A percentile compares a stretch with the other conserved stretches of the same genome.
These are phyloP conservation scores for Mycena olivaceomarginata DNA, from an alignment of 768 basidiomycete genomes.

Conservation along the genomic window DNA sequence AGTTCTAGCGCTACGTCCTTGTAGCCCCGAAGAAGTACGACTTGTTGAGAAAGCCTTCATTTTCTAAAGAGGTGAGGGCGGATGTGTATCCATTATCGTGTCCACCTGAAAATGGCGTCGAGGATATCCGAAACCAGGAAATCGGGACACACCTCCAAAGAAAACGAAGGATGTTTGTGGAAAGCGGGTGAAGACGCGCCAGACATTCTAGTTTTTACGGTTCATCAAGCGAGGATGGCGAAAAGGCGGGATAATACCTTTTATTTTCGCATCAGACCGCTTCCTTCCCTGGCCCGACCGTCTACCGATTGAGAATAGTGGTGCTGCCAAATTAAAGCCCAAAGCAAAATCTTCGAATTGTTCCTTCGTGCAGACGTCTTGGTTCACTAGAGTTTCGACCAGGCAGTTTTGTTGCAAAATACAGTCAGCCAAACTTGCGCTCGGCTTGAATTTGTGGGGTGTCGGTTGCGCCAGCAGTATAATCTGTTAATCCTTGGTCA, in stretches of 20 bases:
- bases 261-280: slow-evolving; percentile 73
- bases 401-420: slow-evolving; percentile 65
- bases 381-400: slow-evolving; percentile 57
- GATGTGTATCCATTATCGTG: slow-evolving; percentile 73
- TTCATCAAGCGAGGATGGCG: slow-evolving; percentile 38
- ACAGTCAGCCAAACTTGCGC: slow-evolving; percentile 60
- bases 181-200: slow-evolving; percentile 62
- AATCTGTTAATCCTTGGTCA: slow-evolving; percentile 50
- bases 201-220: slow-evolving; percentile 57
- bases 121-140: background rate
- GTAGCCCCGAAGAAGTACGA: slow-evolving; percentile 69
- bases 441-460: slow-evolving; percentile 14
- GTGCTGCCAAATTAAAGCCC: slow-evolving; percentile 72
- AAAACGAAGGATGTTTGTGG: slow-evolving; percentile 67
- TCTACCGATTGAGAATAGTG: slow-evolving; percentile 70
- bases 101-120: slow-evolving; percentile 56
- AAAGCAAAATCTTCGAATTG: slow-evolving; percentile 65
- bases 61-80: slow-evolving; percentile 62
- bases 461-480: slow-evolving; percentile 16
- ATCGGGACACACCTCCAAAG: slow-evolving; percentile 64
- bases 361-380: slow-evolving; percentile 54
- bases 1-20: slow-evolving; percentile 63
- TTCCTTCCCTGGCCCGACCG: slow-evolving; percentile 72
- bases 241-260: slow-evolving; percentile 55
- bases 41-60: slow-evolving; percentile 63